Evolutionary conservation across 345 rosid genomes (phyloP).

Genomic region (Hevea brasiliensis): DNA sequence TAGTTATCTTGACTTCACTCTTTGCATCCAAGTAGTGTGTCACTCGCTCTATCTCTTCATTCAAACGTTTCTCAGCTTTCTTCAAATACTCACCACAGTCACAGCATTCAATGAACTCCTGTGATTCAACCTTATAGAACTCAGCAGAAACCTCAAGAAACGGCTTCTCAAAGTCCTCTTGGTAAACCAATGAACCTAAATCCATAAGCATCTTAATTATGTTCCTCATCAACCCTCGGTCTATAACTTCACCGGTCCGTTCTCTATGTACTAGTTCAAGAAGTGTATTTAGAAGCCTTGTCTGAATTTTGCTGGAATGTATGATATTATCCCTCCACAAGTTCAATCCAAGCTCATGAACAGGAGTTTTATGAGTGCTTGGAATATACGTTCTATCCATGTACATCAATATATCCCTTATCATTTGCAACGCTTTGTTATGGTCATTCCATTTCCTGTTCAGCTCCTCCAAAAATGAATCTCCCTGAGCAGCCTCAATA

Average conservation of each 20-base stretch:
- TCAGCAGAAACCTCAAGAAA: slow-evolving; percentile 89
- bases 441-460: slow-evolving; percentile 98
- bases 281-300: slow-evolving; percentile 71
- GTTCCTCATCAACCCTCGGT: slow-evolving; percentile 90
- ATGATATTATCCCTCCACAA: slow-evolving; percentile 90
- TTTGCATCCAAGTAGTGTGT: slow-evolving; percentile 80
- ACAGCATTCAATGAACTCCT: slow-evolving; percentile 82
- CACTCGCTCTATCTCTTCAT: slow-evolving; percentile 96
- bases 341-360: slow-evolving; percentile 86
- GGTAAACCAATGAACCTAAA: slow-evolving; percentile 88
- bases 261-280: slow-evolving; percentile 82
- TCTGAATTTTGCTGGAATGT: slow-evolving; percentile 68
- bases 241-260: slow-evolving; percentile 86
- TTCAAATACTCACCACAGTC: slow-evolving; percentile 93
- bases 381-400: slow-evolving; percentile 94
- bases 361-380: slow-evolving; percentile 76
- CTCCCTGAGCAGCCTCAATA: slow-evolving; percentile 92
- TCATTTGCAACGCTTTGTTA: slow-evolving; percentile 96
- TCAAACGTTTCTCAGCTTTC: slow-evolving; percentile 89
- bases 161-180: slow-evolving; percentile 93
- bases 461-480: slow-evolving; percentile 81
- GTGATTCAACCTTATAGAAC: slow-evolving; percentile 90
- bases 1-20: slow-evolving; percentile 90
- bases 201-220: slow-evolving; percentile 93
- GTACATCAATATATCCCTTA: slow-evolving; percentile 96